Evolutionary conservation across 78 protist genomes (phyloP), one percentile per base, ranked within the genome.

Genomic region (Guillardia theta): DNA sequence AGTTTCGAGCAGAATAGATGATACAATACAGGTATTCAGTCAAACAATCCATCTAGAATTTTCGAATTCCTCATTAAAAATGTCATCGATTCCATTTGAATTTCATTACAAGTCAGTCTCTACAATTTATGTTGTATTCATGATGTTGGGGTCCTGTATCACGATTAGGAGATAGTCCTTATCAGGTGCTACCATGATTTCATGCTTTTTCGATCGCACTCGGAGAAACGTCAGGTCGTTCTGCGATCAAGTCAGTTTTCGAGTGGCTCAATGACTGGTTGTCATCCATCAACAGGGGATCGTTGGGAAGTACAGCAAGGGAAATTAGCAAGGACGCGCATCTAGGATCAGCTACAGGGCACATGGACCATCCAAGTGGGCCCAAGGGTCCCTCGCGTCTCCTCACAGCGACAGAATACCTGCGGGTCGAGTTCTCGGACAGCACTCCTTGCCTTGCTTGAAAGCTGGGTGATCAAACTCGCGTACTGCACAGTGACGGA

Each of bases 211-310:
- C 12, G 97, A 80, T 4, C 98, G 94, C 2, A 96, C 47, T 0
- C 98, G 93, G n/a, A 97, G n/a, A 64, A 97, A 96, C 33, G 96
- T 96, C 30, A 97, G 92, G 58, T 96, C 98, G 50, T 97, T 95
- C 77, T 93, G 88, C 53, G 70, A n/a, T n/a, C n/a, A n/a, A n/a
- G n/a, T n/a, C n/a, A n/a, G n/a, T n/a, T n/a, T n/a, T n/a, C n/a
- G n/a, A n/a, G n/a, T n/a, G n/a, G n/a, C n/a, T n/a, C n/a, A 53
- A 53, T 53, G 62, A 53, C 12, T 18, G 62, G 62, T 21, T 12
- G 33, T 53, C 18, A 53, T 53, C 33, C 12, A 53, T 53, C 18
- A 53, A 53, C 18, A 18, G 12, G 12, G 18, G 33, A 53, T 53
- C 33, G 18, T 53, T 53, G 62, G 62, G 62, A 53, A 53, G 18